Evolutionary conservation across 257 asterid species (phyloP), one percentile per base, ranked within the genome.

Genomic region (Forsythia suspensa): DNA sequence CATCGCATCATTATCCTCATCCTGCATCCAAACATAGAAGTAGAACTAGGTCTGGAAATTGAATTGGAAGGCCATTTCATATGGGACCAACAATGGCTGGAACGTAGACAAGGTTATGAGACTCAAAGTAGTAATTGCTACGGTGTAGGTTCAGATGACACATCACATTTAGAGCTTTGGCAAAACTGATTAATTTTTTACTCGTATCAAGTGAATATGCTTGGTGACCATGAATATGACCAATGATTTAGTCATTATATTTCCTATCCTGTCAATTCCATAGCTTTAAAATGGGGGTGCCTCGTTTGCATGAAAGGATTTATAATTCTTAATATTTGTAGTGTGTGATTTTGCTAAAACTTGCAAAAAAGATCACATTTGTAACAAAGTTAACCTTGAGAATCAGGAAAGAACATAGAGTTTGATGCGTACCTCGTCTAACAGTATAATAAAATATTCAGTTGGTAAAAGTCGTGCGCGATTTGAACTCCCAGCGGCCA

Each of bases 1-100:
- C 94, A 96, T 92, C 67, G 97, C 94, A 43, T 96, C 99, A 76
- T 96, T 90, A 81, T 96, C 97, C 81, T 87, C 94, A 82, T 94
- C 99, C 98, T 96, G 86, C 78, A 80, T 37, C 41, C 71, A 59
- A 51, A 65, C 77, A 68, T 34, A 41, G 39, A 71, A 8, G 78
- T 4, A 66, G 70, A 75, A 72, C 52, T 36, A 37, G 70, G 15
- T 57, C 7, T 46, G n/a, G 8, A 39, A 52, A 37, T 38, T 57
- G 70, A 72, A 11, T 37, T 4, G 37, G 52, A 74, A 38, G 15
- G 6, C 10, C 55, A 74, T 37, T 36, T 11, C 21, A 36, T 0
- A 68, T 72, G 46, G 76, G 38, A 76, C 57, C 65, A 21, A 70
- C 20, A 66, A 52, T 74, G 80, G 48, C 36, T 3, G 4, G n/a